These are phyloP conservation scores for Achlya hypogyna DNA, from an alignment of 352 stramenopile species.

Conservation along the genomic window DNA sequence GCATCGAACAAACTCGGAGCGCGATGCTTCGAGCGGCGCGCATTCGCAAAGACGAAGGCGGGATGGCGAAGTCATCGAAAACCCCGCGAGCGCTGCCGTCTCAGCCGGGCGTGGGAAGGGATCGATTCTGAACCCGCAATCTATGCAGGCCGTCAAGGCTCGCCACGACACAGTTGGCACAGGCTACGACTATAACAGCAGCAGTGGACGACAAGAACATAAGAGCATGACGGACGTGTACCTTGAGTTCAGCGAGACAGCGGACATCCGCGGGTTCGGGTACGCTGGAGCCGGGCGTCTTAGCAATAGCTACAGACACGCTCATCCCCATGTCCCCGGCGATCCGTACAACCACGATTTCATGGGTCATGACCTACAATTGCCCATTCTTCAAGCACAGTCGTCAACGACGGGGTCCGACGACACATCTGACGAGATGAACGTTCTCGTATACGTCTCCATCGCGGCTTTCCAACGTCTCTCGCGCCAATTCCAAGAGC, in stretches of 20 bases:
- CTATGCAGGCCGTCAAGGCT: not conserved
- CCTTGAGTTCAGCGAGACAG: constrained; percentile 1
- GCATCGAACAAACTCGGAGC: not conserved
- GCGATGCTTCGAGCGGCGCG: not conserved
- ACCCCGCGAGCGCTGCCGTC: not conserved
- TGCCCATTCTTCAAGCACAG: not conserved
- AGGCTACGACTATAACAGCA: not conserved
- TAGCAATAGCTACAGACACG: not conserved
- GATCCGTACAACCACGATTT: not conserved
- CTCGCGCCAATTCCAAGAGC: constrained; percentile 58
- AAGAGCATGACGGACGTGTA: not conserved
- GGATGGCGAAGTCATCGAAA: not conserved
- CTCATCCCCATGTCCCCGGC: not conserved
- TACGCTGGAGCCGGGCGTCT: not conserved
- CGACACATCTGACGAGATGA: constrained; percentile 31
- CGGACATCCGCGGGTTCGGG: not conserved
- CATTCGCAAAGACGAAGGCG: not conserved
- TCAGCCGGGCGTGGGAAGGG: constrained; percentile 12
- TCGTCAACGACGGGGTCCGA: not conserved
- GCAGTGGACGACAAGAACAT: not conserved
- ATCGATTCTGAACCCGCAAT: constrained; percentile 11
- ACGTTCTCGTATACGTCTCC: constrained; percentile 77
- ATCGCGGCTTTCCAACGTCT: constrained; percentile 76
- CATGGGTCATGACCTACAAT: not conserved
- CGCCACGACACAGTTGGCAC: not conserved